phyloP scores from a whole-genome alignment of 129 eudicot genomes.

The Logfia minima region DNA sequence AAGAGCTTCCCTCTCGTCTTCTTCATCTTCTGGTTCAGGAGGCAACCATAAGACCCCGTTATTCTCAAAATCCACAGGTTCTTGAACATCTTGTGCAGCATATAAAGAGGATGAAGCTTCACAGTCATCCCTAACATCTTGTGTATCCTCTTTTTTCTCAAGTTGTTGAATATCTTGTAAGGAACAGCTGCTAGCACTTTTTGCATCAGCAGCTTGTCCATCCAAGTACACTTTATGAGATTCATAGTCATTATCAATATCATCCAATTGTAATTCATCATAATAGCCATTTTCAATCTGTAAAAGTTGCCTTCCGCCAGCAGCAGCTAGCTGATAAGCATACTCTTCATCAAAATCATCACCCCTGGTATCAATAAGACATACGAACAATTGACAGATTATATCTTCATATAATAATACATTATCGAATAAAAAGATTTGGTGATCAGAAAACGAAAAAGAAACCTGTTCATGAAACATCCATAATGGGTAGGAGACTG shows the following conservation, averaged over 20 bases:
- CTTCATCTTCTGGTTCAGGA: conserved; percentile 99
- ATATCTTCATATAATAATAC: neutral
- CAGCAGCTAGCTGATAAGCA: conserved; percentile 48
- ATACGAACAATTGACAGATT: conserved; percentile 3
- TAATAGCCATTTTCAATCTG: conserved; percentile 49
- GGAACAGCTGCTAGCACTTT: conserved; percentile 47
- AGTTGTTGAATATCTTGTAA: conserved; percentile 45
- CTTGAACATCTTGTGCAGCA: conserved; percentile 65
- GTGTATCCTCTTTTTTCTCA: conserved; percentile 43
- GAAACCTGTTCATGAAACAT: conserved; percentile 64
- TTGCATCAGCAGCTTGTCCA: conserved; percentile 48
- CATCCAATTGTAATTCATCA: conserved; percentile 50
- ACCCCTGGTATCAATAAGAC: conserved; percentile 47
- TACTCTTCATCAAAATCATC: conserved; percentile 68
- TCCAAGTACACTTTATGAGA: conserved; percentile 61
- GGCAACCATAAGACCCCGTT: conserved; percentile 98
- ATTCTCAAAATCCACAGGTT: conserved; percentile 94
- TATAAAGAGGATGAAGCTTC: conserved; percentile 78
- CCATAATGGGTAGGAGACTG: conserved; percentile 37
- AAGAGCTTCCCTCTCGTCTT: conserved; percentile 79
- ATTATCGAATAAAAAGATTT: neutral
- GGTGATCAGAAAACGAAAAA: neutral
- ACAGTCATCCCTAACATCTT: conserved; percentile 65
- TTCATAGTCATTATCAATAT: conserved; percentile 41
- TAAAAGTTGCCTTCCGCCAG: conserved; percentile 41